Evolutionary conservation across 441 rosid species (phyloP).

Genomic region (Theobroma grandiflorum): DNA sequence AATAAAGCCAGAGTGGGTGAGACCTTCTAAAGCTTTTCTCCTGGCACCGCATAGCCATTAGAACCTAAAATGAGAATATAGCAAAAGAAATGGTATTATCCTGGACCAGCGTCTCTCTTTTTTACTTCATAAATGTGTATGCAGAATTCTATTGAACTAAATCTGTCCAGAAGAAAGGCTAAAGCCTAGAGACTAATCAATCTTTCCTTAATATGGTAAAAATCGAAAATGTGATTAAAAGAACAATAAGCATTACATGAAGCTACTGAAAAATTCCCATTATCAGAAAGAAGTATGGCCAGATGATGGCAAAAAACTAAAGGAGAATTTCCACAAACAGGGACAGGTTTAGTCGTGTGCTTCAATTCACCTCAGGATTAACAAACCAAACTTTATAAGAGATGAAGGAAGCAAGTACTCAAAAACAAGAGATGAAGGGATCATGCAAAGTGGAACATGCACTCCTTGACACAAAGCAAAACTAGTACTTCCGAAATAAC

Average conservation of each 20-base stretch:
- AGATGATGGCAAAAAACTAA: not conserved
- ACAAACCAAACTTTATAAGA: constrained; percentile 18
- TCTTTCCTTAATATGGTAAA: not conserved
- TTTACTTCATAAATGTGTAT: not conserved
- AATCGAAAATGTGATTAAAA: not conserved
- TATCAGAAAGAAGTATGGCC: not conserved
- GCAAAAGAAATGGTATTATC: too few relatives aligned
- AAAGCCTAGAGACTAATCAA: not conserved
- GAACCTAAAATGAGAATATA: not conserved
- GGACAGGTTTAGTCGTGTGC: not conserved
- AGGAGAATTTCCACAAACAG: constrained; percentile 1
- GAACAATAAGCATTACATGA: not conserved
- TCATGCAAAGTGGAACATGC: constrained; percentile 2
- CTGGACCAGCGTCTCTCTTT: not conserved
- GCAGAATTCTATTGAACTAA: not conserved
- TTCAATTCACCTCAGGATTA: constrained; percentile 3
- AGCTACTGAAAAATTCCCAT: not conserved
- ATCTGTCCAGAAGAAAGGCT: not conserved
- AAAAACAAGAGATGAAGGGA: not conserved
- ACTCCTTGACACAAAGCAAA: not conserved
- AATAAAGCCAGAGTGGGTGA: not conserved
- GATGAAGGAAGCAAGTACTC: too few relatives aligned
- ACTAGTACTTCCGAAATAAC: not conserved
- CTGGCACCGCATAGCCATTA: too few relatives aligned
- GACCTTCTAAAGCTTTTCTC: not conserved